A percentile compares a stretch with the other conserved stretches of the same genome.
phyloP scores from a whole-genome alignment of 495 filamentous ascomycete genomes.

The Chaetomium fimeti region DNA sequence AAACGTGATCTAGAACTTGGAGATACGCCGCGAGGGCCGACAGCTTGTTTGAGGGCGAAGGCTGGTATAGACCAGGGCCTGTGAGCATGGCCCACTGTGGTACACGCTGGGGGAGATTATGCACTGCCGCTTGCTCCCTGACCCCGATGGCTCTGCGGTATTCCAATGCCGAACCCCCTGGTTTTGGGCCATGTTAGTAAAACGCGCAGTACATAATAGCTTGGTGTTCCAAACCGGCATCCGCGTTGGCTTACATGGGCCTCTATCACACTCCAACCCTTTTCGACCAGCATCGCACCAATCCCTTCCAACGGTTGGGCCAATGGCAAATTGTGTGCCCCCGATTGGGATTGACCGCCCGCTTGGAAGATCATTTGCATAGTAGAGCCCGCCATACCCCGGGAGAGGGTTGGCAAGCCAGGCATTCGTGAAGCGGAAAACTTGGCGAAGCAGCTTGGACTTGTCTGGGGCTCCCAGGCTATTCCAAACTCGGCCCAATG shows the following conservation, averaged over 20 bases:
- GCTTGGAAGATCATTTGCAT: not conserved
- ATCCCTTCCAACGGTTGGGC: slow-evolving; percentile 5
- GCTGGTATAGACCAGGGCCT: slow-evolving; percentile 4
- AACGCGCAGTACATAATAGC: too few relatives aligned
- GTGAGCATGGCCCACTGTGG: not conserved
- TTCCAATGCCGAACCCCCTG: not conserved
- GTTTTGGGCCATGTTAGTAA: not conserved
- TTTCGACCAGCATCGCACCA: slow-evolving; percentile 5
- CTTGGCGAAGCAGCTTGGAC: not conserved
- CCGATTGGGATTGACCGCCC: not conserved
- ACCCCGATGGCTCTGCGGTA: slow-evolving; percentile 7
- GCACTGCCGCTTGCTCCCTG: slow-evolving; percentile 7
- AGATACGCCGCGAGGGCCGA: slow-evolving; percentile 8
- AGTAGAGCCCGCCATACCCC: slow-evolving; percentile 3
- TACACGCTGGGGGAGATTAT: not conserved
- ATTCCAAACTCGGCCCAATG: not conserved
- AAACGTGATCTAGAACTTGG: not conserved
- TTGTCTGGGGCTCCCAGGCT: not conserved
- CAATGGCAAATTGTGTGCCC: not conserved
- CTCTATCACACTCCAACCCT: not conserved
- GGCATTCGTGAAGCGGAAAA: not conserved
- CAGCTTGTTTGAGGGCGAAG: slow-evolving; percentile 2
- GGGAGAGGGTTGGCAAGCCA: not conserved
- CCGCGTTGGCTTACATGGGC: not conserved
- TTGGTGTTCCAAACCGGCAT: not conserved